phyloP scores from a whole-genome alignment of 345 rosid species.

The Sonneratia caseolaris region DNA sequence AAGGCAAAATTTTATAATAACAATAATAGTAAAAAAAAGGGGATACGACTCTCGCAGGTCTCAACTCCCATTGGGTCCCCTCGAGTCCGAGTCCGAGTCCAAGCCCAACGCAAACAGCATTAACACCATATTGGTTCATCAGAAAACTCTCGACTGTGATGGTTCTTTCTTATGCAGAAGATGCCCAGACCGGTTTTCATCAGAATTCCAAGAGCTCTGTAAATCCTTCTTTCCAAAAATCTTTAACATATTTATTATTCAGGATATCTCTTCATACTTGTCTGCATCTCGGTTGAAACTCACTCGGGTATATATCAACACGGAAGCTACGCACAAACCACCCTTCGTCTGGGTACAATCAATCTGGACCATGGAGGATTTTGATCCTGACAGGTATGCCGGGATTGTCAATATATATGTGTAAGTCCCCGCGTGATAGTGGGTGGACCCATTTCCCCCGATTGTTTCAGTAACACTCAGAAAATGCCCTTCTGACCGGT shows the following conservation, averaged over 20 bases:
- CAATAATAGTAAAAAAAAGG: no score
- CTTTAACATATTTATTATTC: neutral
- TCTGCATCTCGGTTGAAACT: constrained; percentile 25
- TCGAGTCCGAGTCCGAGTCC: no score
- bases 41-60: no score
- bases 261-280: neutral
- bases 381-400: constrained; percentile 31
- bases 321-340: constrained; percentile 78
- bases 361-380: constrained; percentile 82
- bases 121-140: no score
- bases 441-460: constrained; percentile 60
- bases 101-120: no score
- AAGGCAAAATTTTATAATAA: neutral
- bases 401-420: constrained; percentile 24
- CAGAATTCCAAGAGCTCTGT: neutral
- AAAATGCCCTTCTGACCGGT: constrained; percentile 41
- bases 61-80: no score
- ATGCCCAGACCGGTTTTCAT: no score
- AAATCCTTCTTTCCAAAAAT: neutral
- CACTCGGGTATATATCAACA: constrained; percentile 47
- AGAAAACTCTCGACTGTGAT: no score
- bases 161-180: no score
- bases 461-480: constrained; percentile 44
- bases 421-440: constrained; percentile 68
- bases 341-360: constrained; percentile 97